A percentile compares a stretch with the other conserved stretches of the same genome.
These are phyloP conservation scores for Metschnikowia gelsemii DNA, from an alignment of 805 yeast genomes.

Conservation along the genomic window DNA sequence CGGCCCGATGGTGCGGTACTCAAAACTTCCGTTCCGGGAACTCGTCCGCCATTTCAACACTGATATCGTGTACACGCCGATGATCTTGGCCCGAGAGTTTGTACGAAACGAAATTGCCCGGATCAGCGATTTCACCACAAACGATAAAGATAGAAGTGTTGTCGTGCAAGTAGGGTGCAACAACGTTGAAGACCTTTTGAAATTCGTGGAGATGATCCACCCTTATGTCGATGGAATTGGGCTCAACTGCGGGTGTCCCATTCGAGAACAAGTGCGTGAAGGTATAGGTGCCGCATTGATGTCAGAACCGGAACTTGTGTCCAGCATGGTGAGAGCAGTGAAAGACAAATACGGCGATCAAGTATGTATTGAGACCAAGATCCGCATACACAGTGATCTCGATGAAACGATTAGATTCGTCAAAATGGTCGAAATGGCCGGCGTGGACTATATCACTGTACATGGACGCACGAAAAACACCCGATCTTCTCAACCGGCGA, in stretches of 20 bases:
- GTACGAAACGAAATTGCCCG: slow-evolving; percentile 82
- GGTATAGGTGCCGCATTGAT: slow-evolving; percentile 97
- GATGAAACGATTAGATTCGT: slow-evolving; percentile 74
- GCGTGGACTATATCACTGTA: slow-evolving; percentile 90
- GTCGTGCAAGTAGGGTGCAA: slow-evolving; percentile 91
- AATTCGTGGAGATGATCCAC: slow-evolving; percentile 84
- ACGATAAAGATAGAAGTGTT: slow-evolving; percentile 62
- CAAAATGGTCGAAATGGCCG: slow-evolving; percentile 71
- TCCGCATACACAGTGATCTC: slow-evolving; percentile 78
- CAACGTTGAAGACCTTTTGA: slow-evolving; percentile 73
- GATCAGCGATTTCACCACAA: slow-evolving; percentile 80
- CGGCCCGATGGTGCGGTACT: slow-evolving; percentile 98
- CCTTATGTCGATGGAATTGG: slow-evolving; percentile 95
- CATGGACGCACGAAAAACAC: slow-evolving; percentile 90
- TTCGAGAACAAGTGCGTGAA: slow-evolving; percentile 88
- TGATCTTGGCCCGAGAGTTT: slow-evolving; percentile 95
- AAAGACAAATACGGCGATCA: slow-evolving; percentile 68
- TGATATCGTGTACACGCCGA: slow-evolving; percentile 90
- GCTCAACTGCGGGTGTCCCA: slow-evolving; percentile 96
- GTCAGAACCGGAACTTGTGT: slow-evolving; percentile 75
- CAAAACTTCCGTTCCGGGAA: slow-evolving; percentile 88
- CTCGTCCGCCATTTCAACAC: slow-evolving; percentile 65
- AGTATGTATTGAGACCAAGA: slow-evolving; percentile 87
- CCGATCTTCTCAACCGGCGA: slow-evolving; percentile 79
- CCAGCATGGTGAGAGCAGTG: slow-evolving; percentile 80